Evolutionary conservation across 2,329 filamentous ascomycete genomes (phyloP).

Genomic region (Emmonsiellopsis sp.): DNA sequence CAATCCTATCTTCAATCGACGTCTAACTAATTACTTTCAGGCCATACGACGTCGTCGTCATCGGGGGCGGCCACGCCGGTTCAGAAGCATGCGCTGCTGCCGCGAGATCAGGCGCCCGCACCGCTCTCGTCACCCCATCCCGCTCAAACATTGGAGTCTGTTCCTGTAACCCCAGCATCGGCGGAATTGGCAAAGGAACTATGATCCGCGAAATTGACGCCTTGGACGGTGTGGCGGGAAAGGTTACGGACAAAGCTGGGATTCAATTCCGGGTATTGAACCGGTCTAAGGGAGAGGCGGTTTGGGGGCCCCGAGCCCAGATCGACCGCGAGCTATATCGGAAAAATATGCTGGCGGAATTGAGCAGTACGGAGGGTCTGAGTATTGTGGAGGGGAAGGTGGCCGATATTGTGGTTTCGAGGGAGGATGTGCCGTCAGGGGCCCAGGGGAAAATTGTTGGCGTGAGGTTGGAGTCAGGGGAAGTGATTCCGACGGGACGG

Average conservation of each 20-base stretch:
- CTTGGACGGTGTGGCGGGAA: slow-evolving; percentile 77
- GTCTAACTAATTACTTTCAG: slow-evolving; percentile 30
- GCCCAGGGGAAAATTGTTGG: slow-evolving; percentile 68
- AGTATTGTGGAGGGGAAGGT: slow-evolving; percentile 79
- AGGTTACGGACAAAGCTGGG: slow-evolving; percentile 86
- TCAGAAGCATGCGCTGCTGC: slow-evolving; percentile 89
- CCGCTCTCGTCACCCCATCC: slow-evolving; percentile 81
- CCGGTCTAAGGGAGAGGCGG: slow-evolving; percentile 79
- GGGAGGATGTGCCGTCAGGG: slow-evolving; percentile 38
- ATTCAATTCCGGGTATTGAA: slow-evolving; percentile 93
- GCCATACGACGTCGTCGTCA: slow-evolving; percentile 84
- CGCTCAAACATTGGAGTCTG: slow-evolving; percentile 85
- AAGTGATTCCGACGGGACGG: slow-evolving; percentile 67
- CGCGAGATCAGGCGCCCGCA: slow-evolving; percentile 78
- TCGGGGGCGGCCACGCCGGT: slow-evolving; percentile 92
- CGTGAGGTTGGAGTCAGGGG: slow-evolving; percentile 77
- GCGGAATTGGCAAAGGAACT: slow-evolving; percentile 96
- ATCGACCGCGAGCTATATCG: slow-evolving; percentile 88
- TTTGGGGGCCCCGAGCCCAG: slow-evolving; percentile 94
- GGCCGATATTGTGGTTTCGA: slow-evolving; percentile 75
- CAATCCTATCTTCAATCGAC: background rate
- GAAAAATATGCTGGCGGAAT: slow-evolving; percentile 80
- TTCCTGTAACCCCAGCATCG: slow-evolving; percentile 94
- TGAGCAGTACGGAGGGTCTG: slow-evolving; percentile 67
- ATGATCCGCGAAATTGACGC: slow-evolving; percentile 95